Evolutionary conservation across 2,329 filamentous ascomycete genomes (phyloP).

Genomic region (Sclerotinia borealis): DNA sequence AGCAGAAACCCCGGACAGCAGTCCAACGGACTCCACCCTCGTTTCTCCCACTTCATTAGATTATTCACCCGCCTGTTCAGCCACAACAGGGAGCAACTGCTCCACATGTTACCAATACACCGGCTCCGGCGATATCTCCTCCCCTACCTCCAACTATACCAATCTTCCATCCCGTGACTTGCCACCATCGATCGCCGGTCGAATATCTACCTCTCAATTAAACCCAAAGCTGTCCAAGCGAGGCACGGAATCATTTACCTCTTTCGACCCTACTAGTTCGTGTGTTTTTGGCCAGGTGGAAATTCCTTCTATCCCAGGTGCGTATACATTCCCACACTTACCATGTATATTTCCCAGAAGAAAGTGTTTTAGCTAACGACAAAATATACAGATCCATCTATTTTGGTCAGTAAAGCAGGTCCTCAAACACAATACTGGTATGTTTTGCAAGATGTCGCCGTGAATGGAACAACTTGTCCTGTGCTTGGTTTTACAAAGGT

Average conservation of each 20-base stretch:
- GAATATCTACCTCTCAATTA: not conserved
- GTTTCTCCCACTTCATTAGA: not conserved
- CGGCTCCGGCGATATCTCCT: not conserved
- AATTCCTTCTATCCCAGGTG: not conserved
- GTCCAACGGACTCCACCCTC: not conserved
- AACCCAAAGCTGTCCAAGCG: not conserved
- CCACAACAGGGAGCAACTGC: not conserved
- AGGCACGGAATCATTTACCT: not conserved
- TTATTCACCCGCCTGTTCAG: not conserved
- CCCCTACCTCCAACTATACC: not conserved
- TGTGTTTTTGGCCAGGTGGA: not conserved
- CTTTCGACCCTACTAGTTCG: not conserved
- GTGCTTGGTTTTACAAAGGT: not conserved
- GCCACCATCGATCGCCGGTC: not conserved
- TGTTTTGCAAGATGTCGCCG: not conserved
- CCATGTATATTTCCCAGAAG: not conserved
- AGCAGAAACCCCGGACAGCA: not conserved
- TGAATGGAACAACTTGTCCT: not conserved
- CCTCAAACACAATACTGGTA: conserved; percentile 1
- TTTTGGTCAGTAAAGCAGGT: not conserved
- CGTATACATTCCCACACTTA: not conserved
- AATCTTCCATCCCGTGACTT: not conserved
- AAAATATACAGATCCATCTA: not conserved
- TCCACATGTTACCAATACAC: not conserved
- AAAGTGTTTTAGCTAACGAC: not conserved